Evolutionary conservation across 352 stramenopile genomes (phyloP), one percentile per base, ranked within the genome.

Genomic region (Phytopythium boreale): DNA sequence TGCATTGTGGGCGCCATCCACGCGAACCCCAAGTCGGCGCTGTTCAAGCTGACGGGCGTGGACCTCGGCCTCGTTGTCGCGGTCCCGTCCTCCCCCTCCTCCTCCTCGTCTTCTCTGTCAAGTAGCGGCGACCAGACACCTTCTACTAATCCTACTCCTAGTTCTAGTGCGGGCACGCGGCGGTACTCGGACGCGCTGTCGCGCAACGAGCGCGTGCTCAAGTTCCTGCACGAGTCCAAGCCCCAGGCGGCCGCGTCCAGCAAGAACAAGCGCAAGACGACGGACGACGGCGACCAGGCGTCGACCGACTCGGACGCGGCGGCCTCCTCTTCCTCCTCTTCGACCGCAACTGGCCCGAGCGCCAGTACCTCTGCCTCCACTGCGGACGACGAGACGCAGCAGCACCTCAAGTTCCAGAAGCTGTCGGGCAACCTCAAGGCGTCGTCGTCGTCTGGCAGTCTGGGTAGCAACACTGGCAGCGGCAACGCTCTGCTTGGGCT

Each of bases 1-100:
- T 93, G 85, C 61, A 84, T 93, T 39, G 67, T 88, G n/a, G 76
- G 78, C 20, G 81, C 85, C 22, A 82, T 93, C 44, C 83, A 88
- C 61, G 75, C 76, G 37, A 93, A 93, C 62, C 63, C 66, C 29
- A 73, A 82, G 66, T 87, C 82, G 27, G 71, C 79, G 63, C 66
- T 93, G 41, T 80, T 87, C 61, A 93, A 93, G 70, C 71, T 93
- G n/a, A 88, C 85, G 17, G 85, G 85, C 36, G 82, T 92, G 19
- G 84, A 92, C 56, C 67, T 92, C 17, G 72, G 72, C 64, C 69
- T 88, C 19, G 71, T 87, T 15, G 68, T 84, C 37, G 52, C 64
- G 14, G 59, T 77, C 15, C 73, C 79, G 20, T 51, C 64, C n/a
- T n/a, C n/a, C n/a, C n/a, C n/a, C n/a, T n/a, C n/a, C n/a, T n/a